Base-by-base conservation (phyloP, 2,329 filamentous ascomycete species). In the Trichoderma arundinaceum region DNA sequence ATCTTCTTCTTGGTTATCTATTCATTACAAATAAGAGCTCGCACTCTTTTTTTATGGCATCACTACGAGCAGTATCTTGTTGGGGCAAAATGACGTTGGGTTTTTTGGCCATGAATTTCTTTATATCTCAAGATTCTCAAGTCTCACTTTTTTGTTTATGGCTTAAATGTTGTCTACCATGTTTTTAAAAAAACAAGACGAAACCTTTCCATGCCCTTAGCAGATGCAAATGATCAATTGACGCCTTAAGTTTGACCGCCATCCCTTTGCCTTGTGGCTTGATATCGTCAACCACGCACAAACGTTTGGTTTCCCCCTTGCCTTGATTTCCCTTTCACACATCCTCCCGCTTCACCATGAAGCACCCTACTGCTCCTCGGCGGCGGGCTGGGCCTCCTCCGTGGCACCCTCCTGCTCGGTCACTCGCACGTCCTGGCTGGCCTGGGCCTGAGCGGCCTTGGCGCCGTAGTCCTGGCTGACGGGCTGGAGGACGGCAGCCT, bases 401-500 rank as follows among this genome's bases (percentile, higher is more conserved):
- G 83, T 82, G 67, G 41, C 52, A 49, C 78, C 81, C 74, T 84
- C 83, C 80, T 87, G 81, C 77, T 86, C 86, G 76, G 85, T 83
- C 67, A 79, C 83, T 71, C 80, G 83, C 76, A 86, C 86, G 70
- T 84, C 83, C 74, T 87, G 86, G 76, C 86, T 86, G 72, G 86
- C 89, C 71, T 87, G 86, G 68, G 88, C 84, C 69, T 85, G 77
- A 69, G 84, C 84, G 69, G 86, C 86, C 92, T 99, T 99, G 75
- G 94, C 92, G 77, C 95, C 95, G 85, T 99, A 99, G 86, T 99
- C 96, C 85, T 97, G 93, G 84, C 90, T 94, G 83, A 94, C 90
- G 79, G 95, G 95, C 84, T 97, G 93, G 76, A 97, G 88, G 72
- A 98, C 90, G 76, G 90, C 89, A 81, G 94, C 88, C 89, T 99